phyloP scores from a whole-genome alignment of 805 yeast genomes.

The Cephaloascus albidus region DNA sequence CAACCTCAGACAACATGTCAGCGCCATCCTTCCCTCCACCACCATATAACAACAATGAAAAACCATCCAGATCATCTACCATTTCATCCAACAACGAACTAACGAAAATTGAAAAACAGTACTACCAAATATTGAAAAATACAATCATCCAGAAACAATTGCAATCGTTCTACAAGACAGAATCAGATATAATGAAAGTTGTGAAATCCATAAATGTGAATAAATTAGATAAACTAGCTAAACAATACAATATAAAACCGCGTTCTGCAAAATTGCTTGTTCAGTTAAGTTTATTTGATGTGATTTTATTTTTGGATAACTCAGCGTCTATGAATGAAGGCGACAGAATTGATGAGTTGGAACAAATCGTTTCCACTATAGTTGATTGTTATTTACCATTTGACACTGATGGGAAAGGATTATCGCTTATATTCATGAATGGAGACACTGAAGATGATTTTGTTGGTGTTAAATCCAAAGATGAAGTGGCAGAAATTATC shows the following conservation, averaged over 20 bases:
- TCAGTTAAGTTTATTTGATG: background rate
- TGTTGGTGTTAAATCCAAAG: background rate
- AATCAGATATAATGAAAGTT: background rate
- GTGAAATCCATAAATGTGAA: background rate
- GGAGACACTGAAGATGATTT: background rate
- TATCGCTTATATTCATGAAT: background rate
- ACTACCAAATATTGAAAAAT: background rate
- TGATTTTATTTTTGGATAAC: background rate
- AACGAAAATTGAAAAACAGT: too few species aligned
- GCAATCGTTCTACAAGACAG: background rate
- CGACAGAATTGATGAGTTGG: background rate
- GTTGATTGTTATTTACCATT: background rate
- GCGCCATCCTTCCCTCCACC: too few species aligned
- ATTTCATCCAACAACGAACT: too few species aligned
- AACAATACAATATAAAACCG: background rate
- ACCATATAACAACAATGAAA: too few species aligned
- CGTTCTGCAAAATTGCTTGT: background rate
- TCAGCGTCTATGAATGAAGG: background rate
- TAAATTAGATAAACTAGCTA: background rate
- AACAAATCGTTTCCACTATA: background rate
- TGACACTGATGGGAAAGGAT: background rate
- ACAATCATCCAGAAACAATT: background rate
- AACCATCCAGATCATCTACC: too few species aligned
- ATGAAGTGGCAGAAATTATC: background rate
- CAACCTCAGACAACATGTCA: too few species aligned